phyloP scores from a whole-genome alignment of 1,284 basidiomycete genomes.

The Kwoniella shivajii region DNA sequence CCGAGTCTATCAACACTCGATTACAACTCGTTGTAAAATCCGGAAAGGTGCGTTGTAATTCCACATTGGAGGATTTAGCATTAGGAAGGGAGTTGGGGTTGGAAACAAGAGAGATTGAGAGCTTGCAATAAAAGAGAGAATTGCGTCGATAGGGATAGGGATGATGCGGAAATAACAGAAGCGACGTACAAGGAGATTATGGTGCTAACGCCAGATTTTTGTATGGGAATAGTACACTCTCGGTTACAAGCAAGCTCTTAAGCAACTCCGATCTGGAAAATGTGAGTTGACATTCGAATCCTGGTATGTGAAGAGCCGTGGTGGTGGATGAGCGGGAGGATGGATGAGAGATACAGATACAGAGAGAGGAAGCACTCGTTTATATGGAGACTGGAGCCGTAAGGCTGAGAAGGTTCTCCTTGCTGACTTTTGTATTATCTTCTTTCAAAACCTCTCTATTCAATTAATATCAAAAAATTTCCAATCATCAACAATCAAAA shows the following conservation, averaged over 20 bases:
- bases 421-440: slow-evolving; percentile 56
- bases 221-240: slow-evolving; percentile 72
- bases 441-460: slow-evolving; percentile 16
- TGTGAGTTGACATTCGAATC: slow-evolving; percentile 67
- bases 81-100: not conserved
- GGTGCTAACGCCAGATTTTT: not conserved
- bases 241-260: slow-evolving; percentile 96
- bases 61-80: not conserved
- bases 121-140: not conserved
- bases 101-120: not conserved
- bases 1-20: slow-evolving; percentile 92
- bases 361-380: slow-evolving; percentile 21
- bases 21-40: slow-evolving; percentile 99
- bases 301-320: no score
- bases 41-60: slow-evolving; percentile 47
- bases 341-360: not conserved
- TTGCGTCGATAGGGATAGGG: not conserved
- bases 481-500: slow-evolving; percentile 6
- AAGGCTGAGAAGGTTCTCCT: slow-evolving; percentile 94
- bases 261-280: slow-evolving; percentile 98
- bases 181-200: not conserved
- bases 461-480: no score
- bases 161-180: not conserved
- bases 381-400: slow-evolving; percentile 83
- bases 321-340: not conserved